Conservation (phyloP, 148 eudicot species). For the Rhododendron griersonianum region DNA sequence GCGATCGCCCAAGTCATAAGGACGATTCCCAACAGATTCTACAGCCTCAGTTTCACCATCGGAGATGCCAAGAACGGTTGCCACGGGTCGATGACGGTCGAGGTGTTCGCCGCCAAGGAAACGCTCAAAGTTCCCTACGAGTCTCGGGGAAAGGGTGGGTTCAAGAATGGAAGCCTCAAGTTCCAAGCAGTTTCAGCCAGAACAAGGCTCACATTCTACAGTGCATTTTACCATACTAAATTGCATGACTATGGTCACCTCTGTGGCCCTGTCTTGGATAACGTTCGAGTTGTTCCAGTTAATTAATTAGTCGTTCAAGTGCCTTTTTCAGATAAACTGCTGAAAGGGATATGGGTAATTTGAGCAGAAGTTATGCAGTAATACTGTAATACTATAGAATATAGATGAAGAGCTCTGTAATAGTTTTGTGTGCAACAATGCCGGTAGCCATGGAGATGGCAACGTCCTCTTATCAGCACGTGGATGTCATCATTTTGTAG, state of each 20-base stretch:
- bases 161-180: constrained; percentile 25
- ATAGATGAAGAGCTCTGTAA: neutral
- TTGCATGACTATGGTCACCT: constrained; percentile 25
- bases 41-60: constrained; percentile 31
- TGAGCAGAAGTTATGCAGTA: neutral
- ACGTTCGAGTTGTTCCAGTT: neutral
- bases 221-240: constrained; percentile 54
- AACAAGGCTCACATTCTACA: constrained; percentile 40
- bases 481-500: no score
- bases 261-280: constrained; percentile 2
- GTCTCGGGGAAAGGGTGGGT: constrained; percentile 37
- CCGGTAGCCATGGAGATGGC: no score
- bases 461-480: no score
- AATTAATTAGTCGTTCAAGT: neutral
- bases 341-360: neutral
- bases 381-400: neutral
- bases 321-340: neutral
- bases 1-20: constrained; percentile 61
- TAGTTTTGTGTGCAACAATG: neutral
- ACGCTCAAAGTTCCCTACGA: constrained; percentile 19
- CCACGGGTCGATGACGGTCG: constrained; percentile 40
- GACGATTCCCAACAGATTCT: constrained; percentile 26
- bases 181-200: constrained; percentile 33
- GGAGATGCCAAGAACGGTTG: constrained; percentile 54
- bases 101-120: constrained; percentile 30